These are phyloP conservation scores for Suhomyces sp. DNA, from an alignment of 805 yeast genomes.

Conservation along the genomic window DNA sequence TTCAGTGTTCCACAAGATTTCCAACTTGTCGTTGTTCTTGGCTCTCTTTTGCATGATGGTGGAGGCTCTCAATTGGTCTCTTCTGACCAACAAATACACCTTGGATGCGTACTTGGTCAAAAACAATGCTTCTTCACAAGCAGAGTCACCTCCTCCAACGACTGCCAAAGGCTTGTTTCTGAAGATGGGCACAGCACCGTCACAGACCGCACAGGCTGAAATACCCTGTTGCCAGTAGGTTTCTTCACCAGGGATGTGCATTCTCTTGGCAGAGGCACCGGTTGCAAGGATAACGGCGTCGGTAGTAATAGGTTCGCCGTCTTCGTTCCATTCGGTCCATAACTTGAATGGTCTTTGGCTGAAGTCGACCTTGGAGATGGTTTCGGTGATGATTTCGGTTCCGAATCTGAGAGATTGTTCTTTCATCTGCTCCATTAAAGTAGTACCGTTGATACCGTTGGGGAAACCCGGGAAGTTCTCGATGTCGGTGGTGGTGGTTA, in stretches of 20 bases:
- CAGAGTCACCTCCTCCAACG: constrained; percentile 99
- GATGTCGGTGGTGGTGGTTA: constrained; percentile 97
- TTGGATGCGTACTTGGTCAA: constrained; percentile 97
- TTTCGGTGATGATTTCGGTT: constrained; percentile 91
- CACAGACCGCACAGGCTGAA: constrained; percentile 99
- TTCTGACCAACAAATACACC: constrained; percentile 90
- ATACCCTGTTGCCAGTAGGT: constrained; percentile 99
- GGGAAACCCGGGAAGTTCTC: constrained; percentile 99
- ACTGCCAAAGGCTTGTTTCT: constrained; percentile 98
- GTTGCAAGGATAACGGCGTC: constrained; percentile 94
- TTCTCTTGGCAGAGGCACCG: constrained; percentile 97
- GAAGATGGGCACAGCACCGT: constrained; percentile 98
- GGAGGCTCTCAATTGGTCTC: constrained; percentile 92
- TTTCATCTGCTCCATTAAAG: constrained; percentile 92
- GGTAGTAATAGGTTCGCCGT: constrained; percentile 83
- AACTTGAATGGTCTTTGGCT: constrained; percentile 88
- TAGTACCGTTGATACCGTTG: constrained; percentile 80
- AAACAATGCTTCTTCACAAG: constrained; percentile 98
- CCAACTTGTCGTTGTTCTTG: constrained; percentile 78
- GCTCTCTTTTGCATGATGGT: constrained; percentile 96
- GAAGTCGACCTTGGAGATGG: constrained; percentile 88
- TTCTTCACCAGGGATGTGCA: constrained; percentile 94
- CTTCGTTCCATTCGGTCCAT: constrained; percentile 96
- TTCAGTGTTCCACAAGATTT: constrained; percentile 82
- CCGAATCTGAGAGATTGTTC: constrained; percentile 86